Conservation (phyloP, 2,329 filamentous ascomycete genomes). For the Aspergillus tamarii region DNA sequence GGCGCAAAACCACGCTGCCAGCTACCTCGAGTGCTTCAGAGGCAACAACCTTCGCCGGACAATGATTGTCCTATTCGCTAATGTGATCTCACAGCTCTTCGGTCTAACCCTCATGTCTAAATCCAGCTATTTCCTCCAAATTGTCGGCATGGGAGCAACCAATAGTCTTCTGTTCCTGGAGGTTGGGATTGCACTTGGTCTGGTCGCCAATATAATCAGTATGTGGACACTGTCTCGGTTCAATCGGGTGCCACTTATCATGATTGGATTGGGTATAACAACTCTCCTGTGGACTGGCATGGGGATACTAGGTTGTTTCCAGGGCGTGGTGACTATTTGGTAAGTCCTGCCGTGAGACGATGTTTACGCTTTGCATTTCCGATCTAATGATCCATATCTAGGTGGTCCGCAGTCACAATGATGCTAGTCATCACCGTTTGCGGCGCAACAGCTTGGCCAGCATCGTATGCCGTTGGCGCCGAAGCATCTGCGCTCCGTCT, state of each 20-base stretch:
- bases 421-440: conserved; percentile 50
- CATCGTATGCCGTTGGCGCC: conserved; percentile 40
- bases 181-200: conserved; percentile 50
- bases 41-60: conserved; percentile 33
- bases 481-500: conserved; percentile 42
- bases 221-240: conserved; percentile 50
- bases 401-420: conserved; percentile 47
- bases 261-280: conserved; percentile 29
- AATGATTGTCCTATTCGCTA: conserved; percentile 42
- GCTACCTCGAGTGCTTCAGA: conserved; percentile 32
- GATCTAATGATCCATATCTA: conserved; percentile 19
- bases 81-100: conserved; percentile 49
- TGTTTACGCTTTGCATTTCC: neutral
- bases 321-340: conserved; percentile 45
- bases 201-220: conserved; percentile 49
- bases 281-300: conserved; percentile 49
- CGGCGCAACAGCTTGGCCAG: conserved; percentile 40
- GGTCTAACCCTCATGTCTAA: conserved; percentile 51
- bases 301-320: conserved; percentile 53
- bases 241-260: conserved; percentile 43
- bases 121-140: conserved; percentile 46
- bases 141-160: conserved; percentile 34
- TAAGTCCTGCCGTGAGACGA: conserved; percentile 20
- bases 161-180: conserved; percentile 49
- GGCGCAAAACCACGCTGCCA: conserved; percentile 29